Evolutionary conservation across 805 yeast species (phyloP).

Genomic region (Wickerhamiella brachini): DNA sequence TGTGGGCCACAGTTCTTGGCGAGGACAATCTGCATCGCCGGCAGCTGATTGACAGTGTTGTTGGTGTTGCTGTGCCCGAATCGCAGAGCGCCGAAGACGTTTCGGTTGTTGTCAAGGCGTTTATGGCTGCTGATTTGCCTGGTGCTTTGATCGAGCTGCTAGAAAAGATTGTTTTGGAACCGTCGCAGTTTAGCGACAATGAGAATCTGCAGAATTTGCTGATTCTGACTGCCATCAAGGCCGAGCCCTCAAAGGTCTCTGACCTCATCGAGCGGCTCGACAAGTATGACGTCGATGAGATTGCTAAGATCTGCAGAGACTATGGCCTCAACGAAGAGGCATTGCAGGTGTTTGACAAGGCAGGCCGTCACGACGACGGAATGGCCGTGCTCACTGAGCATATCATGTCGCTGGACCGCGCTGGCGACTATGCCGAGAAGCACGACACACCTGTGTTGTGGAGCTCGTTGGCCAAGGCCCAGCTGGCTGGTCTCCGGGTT

Average conservation of each 20-base stretch:
- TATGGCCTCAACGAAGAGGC: constrained; percentile 88
- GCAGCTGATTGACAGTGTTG: constrained; percentile 83
- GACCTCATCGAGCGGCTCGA: constrained; percentile 80
- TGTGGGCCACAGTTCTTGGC: constrained; percentile 71
- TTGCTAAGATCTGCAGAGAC: constrained; percentile 83
- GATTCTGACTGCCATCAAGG: constrained; percentile 88
- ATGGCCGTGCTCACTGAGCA: constrained; percentile 86
- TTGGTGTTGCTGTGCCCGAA: constrained; percentile 97
- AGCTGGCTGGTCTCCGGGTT: constrained; percentile 81
- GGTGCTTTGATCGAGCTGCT: constrained; percentile 84
- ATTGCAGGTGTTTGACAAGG: constrained; percentile 77
- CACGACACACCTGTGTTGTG: constrained; percentile 75
- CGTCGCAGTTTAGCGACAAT: constrained; percentile 93
- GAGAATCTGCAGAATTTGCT: constrained; percentile 88
- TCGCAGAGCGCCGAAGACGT: constrained; percentile 79
- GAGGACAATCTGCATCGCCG: constrained; percentile 77
- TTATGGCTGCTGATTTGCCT: constrained; percentile 90
- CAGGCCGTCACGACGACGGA: constrained; percentile 64
- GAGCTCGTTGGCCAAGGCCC: constrained; percentile 94
- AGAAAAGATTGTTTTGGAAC: constrained; percentile 92
- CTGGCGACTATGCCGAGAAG: constrained; percentile 83
- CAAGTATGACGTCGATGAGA: constrained; percentile 83
- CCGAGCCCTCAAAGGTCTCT: constrained; percentile 74
- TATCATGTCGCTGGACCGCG: constrained; percentile 87
- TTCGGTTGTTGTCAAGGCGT: constrained; percentile 91